phyloP scores from a whole-genome alignment of 225 moss, liverwort and hornwort genomes.

The Polytrichum formosum region DNA sequence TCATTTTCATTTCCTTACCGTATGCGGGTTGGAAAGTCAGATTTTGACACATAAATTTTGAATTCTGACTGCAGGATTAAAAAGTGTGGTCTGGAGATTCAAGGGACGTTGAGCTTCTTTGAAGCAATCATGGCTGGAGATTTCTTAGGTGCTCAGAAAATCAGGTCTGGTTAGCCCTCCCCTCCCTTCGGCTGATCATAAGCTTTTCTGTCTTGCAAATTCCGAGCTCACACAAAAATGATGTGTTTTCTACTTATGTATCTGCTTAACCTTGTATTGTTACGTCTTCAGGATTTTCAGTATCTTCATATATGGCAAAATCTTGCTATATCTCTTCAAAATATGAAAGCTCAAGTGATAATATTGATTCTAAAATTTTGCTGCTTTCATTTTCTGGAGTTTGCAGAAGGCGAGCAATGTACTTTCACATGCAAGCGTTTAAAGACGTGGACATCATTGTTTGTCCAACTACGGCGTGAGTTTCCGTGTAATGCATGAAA shows the following conservation, averaged over 20 bases:
- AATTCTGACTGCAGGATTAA: conserved; percentile 38
- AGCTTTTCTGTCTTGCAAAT: too few species aligned
- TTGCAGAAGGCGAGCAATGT: conserved; percentile 82
- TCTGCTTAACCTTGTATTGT: too few species aligned
- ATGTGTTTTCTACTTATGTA: too few species aligned
- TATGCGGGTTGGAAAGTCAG: not conserved
- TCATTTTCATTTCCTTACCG: too few species aligned
- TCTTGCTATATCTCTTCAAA: too few species aligned
- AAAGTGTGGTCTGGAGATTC: conserved; percentile 57
- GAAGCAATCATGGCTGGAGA: conserved; percentile 47
- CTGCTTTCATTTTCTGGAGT: conserved; percentile 1
- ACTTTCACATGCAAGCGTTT: conserved; percentile 76
- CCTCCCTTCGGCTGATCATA: not conserved
- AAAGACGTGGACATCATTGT: conserved; percentile 80
- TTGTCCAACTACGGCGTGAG: conserved; percentile 87
- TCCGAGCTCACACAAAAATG: too few species aligned
- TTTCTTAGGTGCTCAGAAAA: conserved; percentile 60
- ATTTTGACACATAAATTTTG: not conserved
- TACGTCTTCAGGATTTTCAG: too few species aligned
- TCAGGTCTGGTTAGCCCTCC: conserved; percentile 49
- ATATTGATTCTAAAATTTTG: too few species aligned
- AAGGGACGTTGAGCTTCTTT: conserved; percentile 56
- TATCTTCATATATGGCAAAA: too few species aligned
- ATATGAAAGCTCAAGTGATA: too few species aligned
- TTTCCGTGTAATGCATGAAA: not conserved